A percentile compares a stretch with the other conserved stretches of the same genome.
phyloP scores from a whole-genome alignment of 805 yeast genomes.

The Yamadazyma philogaea region DNA sequence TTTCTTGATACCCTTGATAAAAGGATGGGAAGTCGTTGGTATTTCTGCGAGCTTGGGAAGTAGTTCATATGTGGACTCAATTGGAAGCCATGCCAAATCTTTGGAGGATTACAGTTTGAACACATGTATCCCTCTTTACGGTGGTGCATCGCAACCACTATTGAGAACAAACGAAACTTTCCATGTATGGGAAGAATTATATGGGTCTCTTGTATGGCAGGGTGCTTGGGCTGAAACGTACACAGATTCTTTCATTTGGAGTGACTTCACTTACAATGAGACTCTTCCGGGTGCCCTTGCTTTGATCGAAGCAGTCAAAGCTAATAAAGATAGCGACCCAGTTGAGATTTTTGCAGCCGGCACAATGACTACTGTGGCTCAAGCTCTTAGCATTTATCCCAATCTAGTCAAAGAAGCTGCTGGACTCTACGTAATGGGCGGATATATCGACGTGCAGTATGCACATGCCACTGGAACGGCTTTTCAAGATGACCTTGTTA shows the following conservation, averaged over 20 bases:
- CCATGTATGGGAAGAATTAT: constrained; percentile 35
- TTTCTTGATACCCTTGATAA: constrained; percentile 34
- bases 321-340: constrained; percentile 34
- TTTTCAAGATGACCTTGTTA: constrained; percentile 32
- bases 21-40: constrained; percentile 40
- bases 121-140: constrained; percentile 33
- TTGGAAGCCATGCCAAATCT: constrained; percentile 30
- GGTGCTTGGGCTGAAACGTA: constrained; percentile 36
- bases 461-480: constrained; percentile 28
- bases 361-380: constrained; percentile 44
- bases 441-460: constrained; percentile 40
- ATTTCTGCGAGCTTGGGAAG: constrained; percentile 39
- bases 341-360: constrained; percentile 38
- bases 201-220: constrained; percentile 41
- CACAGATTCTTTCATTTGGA: constrained; percentile 29
- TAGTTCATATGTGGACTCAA: constrained; percentile 37
- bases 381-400: constrained; percentile 40
- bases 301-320: constrained; percentile 38
- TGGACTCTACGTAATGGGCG: constrained; percentile 43
- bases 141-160: constrained; percentile 38
- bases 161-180: constrained; percentile 38
- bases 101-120: constrained; percentile 31
- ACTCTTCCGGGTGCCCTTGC: constrained; percentile 37
- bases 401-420: constrained; percentile 36
- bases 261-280: constrained; percentile 26